Conservation (phyloP, 768 basidiomycete species). For the Leccinum pellstonianum region DNA sequence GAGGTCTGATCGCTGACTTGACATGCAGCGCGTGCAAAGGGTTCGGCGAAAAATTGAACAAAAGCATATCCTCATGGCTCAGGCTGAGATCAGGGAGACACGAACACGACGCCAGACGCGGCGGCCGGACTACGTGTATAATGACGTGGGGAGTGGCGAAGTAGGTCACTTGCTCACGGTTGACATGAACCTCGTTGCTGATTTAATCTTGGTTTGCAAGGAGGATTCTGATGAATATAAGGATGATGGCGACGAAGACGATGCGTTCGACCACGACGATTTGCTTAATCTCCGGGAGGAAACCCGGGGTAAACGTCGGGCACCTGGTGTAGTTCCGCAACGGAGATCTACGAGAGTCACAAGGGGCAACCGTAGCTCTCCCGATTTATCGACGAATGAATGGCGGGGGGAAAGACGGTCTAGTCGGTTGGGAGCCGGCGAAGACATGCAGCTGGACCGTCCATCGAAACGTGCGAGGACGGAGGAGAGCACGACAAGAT, state of each 20-base stretch:
- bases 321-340: slow-evolving; percentile 34
- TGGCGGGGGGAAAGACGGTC: slow-evolving; percentile 82
- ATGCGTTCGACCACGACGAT: slow-evolving; percentile 46
- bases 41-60: slow-evolving; percentile 71
- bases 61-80: slow-evolving; percentile 59
- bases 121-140: slow-evolving; percentile 81
- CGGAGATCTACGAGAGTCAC: slow-evolving; percentile 57
- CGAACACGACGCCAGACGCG: slow-evolving; percentile 72
- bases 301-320: slow-evolving; percentile 44
- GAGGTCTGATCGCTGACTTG: slow-evolving; percentile 24
- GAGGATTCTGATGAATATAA: slow-evolving; percentile 69
- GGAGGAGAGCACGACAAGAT: slow-evolving; percentile 64
- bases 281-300: slow-evolving; percentile 39
- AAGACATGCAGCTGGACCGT: slow-evolving; percentile 50
- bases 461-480: slow-evolving; percentile 74
- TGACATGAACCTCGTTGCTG: slow-evolving; percentile 24
- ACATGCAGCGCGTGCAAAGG: slow-evolving; percentile 64
- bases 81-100: slow-evolving; percentile 77
- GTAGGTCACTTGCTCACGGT: slow-evolving; percentile 18
- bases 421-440: slow-evolving; percentile 56
- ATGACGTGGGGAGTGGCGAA: slow-evolving; percentile 66
- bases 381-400: slow-evolving; percentile 47
- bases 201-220: slow-evolving; percentile 28
- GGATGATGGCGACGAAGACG: slow-evolving; percentile 67
- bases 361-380: slow-evolving; percentile 51